phyloP scores from a whole-genome alignment of 2,329 filamentous ascomycete genomes.

The Epichloe amarillans region DNA sequence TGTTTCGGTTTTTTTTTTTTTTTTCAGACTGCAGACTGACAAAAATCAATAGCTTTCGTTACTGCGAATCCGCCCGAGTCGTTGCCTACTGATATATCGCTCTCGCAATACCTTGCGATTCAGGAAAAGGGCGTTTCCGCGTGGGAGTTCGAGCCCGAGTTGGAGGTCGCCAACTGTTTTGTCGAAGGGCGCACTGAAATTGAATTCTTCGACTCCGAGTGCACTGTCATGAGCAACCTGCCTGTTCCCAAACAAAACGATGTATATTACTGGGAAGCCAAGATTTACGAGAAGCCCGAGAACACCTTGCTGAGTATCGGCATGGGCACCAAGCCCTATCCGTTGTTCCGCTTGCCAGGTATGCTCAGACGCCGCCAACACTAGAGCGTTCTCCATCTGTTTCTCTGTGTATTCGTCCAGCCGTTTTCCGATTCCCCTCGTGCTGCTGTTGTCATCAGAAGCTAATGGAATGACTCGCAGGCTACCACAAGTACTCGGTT shows the following conservation, averaged over 20 bases:
- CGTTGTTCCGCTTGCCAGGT: slow-evolving; percentile 88
- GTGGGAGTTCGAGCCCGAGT: slow-evolving; percentile 98
- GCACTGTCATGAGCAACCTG: slow-evolving; percentile 91
- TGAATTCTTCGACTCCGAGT: slow-evolving; percentile 97
- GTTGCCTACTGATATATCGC: slow-evolving; percentile 86
- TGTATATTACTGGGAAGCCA: slow-evolving; percentile 98
- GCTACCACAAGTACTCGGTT: slow-evolving; percentile 83
- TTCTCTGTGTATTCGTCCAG: neutral
- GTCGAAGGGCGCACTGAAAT: slow-evolving; percentile 94
- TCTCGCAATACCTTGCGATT: slow-evolving; percentile 95
- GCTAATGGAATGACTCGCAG: slow-evolving; percentile 20
- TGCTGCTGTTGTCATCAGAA: too few species aligned
- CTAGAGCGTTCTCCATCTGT: neutral
- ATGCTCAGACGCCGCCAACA: slow-evolving; percentile 19
- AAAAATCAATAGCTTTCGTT: slow-evolving; percentile 57
- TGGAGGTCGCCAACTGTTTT: slow-evolving; percentile 98
- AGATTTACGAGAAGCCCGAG: slow-evolving; percentile 96
- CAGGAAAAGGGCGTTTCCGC: slow-evolving; percentile 99
- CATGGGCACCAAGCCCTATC: slow-evolving; percentile 94
- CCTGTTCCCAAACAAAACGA: slow-evolving; percentile 98
- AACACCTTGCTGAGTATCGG: slow-evolving; percentile 77
- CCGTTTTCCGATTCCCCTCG: too few species aligned
- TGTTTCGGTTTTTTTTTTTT: neutral
- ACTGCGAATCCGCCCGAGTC: slow-evolving; percentile 92
- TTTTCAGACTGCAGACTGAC: too few species aligned